Evolutionary conservation across 768 basidiomycete species (phyloP), one percentile per base, ranked within the genome.

Genomic region (Mycena maculata): DNA sequence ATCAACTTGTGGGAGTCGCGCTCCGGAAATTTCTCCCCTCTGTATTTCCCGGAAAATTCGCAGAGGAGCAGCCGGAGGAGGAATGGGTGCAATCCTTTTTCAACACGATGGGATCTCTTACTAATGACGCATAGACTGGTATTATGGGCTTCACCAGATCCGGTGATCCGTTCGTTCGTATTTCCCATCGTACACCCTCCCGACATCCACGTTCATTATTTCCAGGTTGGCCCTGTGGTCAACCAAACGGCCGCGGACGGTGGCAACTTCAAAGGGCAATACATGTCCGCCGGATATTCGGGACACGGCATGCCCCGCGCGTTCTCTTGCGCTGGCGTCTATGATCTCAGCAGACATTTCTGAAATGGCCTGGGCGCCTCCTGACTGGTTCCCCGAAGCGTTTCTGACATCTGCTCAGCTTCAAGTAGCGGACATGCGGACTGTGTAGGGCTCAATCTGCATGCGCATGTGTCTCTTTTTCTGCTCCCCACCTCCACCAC

Each of bases 281-380:
- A 87, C 72, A 87, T 94, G 16, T 81, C 88, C 9, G 92, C 89
- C 0, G 93, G 92, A 4, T 93, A 87, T 71, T 83, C 87, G 0
- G 93, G 93, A 1, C 93, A 94, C 68, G 93, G 93, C 0, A 94
- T 94, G 92, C 87, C 92, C 5, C 86, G 91, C 6, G 87, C 90
- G 0, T 93, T 85, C 75, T 87, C 85, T 31, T 92, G 91, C 23
- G 67, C 62, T 69, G 8, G 67, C 62, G 5, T 59, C 57, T 15
- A 64, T 69, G 67, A 22, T 64, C 23, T 57, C 22, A 5, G 22
- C 62, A 8, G 62, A 69, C 18, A 64, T 64, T 7, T 30, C 61
- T 10, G 58, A 57, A 15, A 42, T 16, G 36, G 20, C n/a, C 6
- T 69, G 56, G 57, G 30, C 39, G n/a, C 9, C 41, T n/a, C 63